phyloP scores from a whole-genome alignment of 805 yeast species.

The Saccharomycopsis sp. region DNA sequence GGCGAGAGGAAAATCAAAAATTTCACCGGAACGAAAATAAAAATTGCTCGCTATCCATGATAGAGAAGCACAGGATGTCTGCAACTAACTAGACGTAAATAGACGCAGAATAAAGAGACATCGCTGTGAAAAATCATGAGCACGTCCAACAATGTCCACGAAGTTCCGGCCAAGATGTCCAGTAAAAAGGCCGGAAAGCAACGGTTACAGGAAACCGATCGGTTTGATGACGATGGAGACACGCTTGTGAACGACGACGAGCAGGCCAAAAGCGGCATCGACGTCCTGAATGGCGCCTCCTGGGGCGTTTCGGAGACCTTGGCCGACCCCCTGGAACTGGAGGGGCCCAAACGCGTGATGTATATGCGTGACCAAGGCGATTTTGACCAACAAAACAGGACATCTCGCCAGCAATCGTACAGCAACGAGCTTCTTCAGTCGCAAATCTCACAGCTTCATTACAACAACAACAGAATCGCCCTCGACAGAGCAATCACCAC shows the following conservation, averaged over 20 bases:
- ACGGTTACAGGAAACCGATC: too few relatives aligned
- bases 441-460: slow-evolving; percentile 67
- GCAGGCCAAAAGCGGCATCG: not conserved
- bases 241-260: too few relatives aligned
- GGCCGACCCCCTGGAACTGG: not conserved
- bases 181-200: not conserved
- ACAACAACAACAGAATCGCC: slow-evolving; percentile 63
- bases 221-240: too few relatives aligned
- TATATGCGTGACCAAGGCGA: slow-evolving; percentile 13
- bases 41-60: too few relatives aligned
- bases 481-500: slow-evolving; percentile 56
- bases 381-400: slow-evolving; percentile 1
- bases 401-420: not conserved
- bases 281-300: slow-evolving; percentile 1
- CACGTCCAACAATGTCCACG: not conserved
- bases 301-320: slow-evolving; percentile 11
- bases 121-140: too few relatives aligned
- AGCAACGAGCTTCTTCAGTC: slow-evolving; percentile 29
- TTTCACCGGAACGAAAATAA: too few relatives aligned
- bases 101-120: too few relatives aligned
- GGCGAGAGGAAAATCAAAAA: too few relatives aligned
- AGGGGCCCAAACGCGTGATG: slow-evolving; percentile 12
- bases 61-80: too few relatives aligned
- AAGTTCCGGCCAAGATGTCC: not conserved
- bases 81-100: too few relatives aligned